These are phyloP conservation scores for Agastache rugosa DNA, from an alignment of 257 asterid genomes.

Conservation along the genomic window DNA sequence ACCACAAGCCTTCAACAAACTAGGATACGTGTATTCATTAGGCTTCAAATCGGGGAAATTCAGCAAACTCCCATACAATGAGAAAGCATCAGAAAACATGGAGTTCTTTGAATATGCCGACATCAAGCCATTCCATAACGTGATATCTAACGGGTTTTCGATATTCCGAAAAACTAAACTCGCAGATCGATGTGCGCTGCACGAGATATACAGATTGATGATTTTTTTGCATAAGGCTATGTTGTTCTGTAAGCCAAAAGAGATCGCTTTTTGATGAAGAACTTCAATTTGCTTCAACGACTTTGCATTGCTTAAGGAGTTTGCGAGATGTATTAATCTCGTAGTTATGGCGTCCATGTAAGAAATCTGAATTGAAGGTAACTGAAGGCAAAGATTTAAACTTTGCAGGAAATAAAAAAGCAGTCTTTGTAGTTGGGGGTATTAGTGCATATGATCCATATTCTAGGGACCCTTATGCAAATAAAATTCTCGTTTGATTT, in stretches of 20 bases:
- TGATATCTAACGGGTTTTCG: conserved; percentile 64
- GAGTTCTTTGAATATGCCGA: conserved; percentile 62
- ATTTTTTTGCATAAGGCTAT: conserved; percentile 60
- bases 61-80: conserved; percentile 48
- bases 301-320: conserved; percentile 42
- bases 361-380: conserved; percentile 12
- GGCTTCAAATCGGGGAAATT: conserved; percentile 58
- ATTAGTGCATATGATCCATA: conserved; percentile 8
- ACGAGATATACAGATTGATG: conserved; percentile 60
- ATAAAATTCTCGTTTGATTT: neutral
- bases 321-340: conserved; percentile 50
- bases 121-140: conserved; percentile 75
- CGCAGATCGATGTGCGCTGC: conserved; percentile 53
- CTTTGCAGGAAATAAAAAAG: neutral
- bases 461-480: conserved; percentile 32
- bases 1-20: conserved; percentile 78
- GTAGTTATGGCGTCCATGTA: conserved; percentile 46
- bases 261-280: conserved; percentile 62
- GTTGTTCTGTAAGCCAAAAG: conserved; percentile 61
- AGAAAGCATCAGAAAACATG: conserved; percentile 61
- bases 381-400: neutral
- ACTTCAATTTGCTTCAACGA: conserved; percentile 46
- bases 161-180: conserved; percentile 50
- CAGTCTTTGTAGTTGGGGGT: neutral
- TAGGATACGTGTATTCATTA: conserved; percentile 73